phyloP scores from a whole-genome alignment of 148 eudicot species.

The Beta vulgaris region DNA sequence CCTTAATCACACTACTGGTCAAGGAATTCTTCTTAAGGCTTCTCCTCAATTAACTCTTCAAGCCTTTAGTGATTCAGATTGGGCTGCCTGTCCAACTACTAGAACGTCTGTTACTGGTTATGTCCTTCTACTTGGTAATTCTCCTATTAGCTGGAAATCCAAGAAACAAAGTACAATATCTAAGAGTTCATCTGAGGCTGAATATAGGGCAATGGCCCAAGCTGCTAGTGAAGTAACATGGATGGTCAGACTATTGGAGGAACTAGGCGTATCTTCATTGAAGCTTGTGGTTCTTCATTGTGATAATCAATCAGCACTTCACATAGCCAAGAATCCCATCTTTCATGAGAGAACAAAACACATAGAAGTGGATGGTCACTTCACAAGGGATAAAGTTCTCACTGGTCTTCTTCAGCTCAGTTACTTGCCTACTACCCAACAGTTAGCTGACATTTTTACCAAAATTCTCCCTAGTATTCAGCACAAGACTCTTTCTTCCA shows the following conservation, averaged over 20 bases:
- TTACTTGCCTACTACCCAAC: background rate
- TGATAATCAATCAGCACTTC: slow-evolving; percentile 1
- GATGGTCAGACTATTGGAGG: background rate
- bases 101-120: background rate
- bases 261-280: background rate
- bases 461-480: background rate
- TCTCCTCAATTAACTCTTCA: background rate
- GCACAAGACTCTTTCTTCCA: background rate
- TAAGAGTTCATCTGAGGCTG: background rate
- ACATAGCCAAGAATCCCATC: background rate
- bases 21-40: background rate
- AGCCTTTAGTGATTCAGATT: background rate
- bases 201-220: background rate
- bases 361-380: background rate
- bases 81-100: background rate
- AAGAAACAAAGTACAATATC: background rate
- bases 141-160: background rate
- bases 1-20: background rate
- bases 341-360: slow-evolving; percentile 12
- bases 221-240: background rate
- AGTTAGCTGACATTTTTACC: slow-evolving; percentile 3
- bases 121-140: background rate
- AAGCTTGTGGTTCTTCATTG: background rate
- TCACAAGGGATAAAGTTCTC: slow-evolving; percentile 1
- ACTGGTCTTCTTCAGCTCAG: background rate